Conservation (phyloP, 1,284 basidiomycete genomes). For the Garcileccinum viscosum region DNA sequence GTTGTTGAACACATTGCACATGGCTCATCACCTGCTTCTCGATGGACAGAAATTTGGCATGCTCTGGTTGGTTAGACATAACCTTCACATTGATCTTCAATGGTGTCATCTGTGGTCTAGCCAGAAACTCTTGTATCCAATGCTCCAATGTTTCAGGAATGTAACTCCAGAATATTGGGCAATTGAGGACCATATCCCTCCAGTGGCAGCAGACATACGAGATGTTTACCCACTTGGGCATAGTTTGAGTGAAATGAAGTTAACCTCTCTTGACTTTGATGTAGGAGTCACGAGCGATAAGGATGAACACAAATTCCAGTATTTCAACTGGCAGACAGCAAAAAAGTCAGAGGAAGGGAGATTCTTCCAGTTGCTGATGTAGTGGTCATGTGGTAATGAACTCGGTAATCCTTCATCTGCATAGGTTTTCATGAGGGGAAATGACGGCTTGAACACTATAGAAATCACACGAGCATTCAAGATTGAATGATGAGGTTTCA, state of each 20-base stretch:
- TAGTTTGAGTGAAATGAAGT: background rate
- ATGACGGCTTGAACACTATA: no score
- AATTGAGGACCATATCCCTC: background rate
- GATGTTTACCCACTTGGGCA: background rate
- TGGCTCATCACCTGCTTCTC: background rate
- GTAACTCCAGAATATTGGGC: background rate
- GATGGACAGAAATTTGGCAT: no score
- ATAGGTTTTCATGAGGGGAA: no score
- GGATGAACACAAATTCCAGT: background rate
- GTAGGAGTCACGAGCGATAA: background rate
- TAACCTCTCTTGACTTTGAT: background rate
- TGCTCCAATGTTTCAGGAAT: background rate
- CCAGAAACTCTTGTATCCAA: background rate
- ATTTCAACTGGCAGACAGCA: background rate
- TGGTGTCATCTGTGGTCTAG: background rate
- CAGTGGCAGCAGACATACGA: background rate
- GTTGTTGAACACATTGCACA: background rate
- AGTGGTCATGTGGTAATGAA: background rate
- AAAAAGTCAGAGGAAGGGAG: background rate
- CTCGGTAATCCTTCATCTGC: no score
- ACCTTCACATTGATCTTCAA: background rate
- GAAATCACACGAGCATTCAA: no score
- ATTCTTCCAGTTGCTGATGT: background rate
- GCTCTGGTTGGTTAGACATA: no score
- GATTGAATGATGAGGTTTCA: no score